Percentiles rank a stretch among this genome's conserved stretches.
Evolutionary conservation across 441 rosid genomes (phyloP).

Genomic region (Erysimum cheiri): DNA sequence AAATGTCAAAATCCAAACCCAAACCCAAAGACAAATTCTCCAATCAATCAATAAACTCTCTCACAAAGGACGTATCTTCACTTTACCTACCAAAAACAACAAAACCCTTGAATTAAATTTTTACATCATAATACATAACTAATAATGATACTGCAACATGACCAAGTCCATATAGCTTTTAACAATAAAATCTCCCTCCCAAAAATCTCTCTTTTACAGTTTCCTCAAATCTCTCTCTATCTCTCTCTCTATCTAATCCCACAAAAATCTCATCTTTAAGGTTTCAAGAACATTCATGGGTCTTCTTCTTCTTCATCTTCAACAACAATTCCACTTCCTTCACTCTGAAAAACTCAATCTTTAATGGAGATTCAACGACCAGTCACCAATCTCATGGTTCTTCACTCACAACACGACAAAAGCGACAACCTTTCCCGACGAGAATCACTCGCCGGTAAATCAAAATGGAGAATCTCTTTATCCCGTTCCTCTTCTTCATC

Average conservation of each 20-base stretch:
- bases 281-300: conserved; percentile 33
- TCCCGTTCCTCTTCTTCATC: conserved; percentile 49
- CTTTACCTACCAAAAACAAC: conserved; percentile 27
- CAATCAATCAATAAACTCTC: conserved; percentile 28
- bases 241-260: conserved; percentile 25
- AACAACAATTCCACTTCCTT: conserved; percentile 10
- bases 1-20: conserved; percentile 7
- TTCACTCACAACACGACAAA: conserved; percentile 37
- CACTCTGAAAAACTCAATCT: conserved; percentile 30
- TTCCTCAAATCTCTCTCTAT: conserved; percentile 25
- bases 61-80: conserved; percentile 41
- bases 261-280: conserved; percentile 38
- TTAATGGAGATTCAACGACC: conserved; percentile 79
- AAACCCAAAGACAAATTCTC: conserved; percentile 32
- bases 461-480: conserved; percentile 58
- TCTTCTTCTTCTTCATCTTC: conserved; percentile 23
- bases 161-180: conserved; percentile 37
- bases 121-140: background rate
- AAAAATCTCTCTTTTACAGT: conserved; percentile 37
- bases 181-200: conserved; percentile 42
- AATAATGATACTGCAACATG: conserved; percentile 20
- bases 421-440: conserved; percentile 29
- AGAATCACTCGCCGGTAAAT: conserved; percentile 39
- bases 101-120: background rate
- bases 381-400: conserved; percentile 49